A percentile compares a stretch with the other conserved stretches of the same genome.
Conservation (phyloP, 441 rosid genomes). For the Hura crepitans region DNA sequence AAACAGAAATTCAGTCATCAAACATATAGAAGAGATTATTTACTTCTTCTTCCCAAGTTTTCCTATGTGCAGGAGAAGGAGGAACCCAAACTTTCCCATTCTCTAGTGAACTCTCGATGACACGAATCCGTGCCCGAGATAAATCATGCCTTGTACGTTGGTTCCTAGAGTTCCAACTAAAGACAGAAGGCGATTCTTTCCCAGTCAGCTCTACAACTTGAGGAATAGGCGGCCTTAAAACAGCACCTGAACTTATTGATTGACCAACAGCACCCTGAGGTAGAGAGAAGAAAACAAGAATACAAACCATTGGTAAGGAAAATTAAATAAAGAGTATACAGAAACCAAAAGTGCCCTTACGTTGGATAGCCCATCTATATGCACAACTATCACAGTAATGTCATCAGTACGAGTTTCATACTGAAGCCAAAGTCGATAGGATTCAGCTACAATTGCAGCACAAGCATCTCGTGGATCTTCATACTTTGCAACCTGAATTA, state of each 20-base stretch:
- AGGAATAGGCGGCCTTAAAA: constrained; percentile 52
- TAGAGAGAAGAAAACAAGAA: constrained; percentile 8
- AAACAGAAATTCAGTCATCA: constrained; percentile 6
- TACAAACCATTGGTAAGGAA: constrained; percentile 16
- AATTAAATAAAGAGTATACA: constrained; percentile 17
- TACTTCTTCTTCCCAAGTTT: constrained; percentile 99
- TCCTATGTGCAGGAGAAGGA: constrained; percentile 84
- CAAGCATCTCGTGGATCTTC: constrained; percentile 99
- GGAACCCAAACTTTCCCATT: constrained; percentile 89
- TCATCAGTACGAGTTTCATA: constrained; percentile 99
- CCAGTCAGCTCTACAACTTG: constrained; percentile 84
- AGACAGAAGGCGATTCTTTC: constrained; percentile 79
- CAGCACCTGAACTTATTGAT: constrained; percentile 40
- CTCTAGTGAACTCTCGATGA: constrained; percentile 91
- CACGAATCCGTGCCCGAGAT: constrained; percentile 93
- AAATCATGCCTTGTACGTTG: constrained; percentile 85
- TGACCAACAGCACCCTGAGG: constrained; percentile 54
- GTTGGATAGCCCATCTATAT: constrained; percentile 65
- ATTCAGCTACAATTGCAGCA: constrained; percentile 99
- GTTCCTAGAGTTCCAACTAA: constrained; percentile 69
- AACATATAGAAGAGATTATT: constrained; percentile 18
- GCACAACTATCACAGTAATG: constrained; percentile 93
- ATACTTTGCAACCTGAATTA: constrained; percentile 82
- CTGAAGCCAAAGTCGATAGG: constrained; percentile 98
- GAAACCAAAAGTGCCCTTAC: constrained; percentile 41